These are phyloP conservation scores for Yarrowia phangngaensis DNA, from an alignment of 805 yeast species.

Conservation along the genomic window DNA sequence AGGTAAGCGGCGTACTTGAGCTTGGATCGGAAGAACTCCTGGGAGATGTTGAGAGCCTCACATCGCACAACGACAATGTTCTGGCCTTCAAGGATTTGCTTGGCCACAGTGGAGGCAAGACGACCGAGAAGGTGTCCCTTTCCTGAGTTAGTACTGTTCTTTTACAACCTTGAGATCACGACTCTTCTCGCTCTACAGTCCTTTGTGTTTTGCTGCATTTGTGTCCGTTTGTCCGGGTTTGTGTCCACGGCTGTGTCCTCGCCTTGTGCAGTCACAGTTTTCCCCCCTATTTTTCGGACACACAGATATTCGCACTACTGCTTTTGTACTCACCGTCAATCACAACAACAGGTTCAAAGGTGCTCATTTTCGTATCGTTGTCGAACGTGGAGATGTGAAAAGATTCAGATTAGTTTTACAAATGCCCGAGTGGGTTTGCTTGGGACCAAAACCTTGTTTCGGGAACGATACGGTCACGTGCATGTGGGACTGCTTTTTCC, in stretches of 20 bases:
- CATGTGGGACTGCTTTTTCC: conserved; percentile 26
- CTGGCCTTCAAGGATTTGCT: conserved; percentile 98
- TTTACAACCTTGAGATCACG: conserved; percentile 4
- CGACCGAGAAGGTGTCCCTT: conserved; percentile 99
- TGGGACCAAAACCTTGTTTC: conserved; percentile 26
- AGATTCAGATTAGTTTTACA: conserved; percentile 24
- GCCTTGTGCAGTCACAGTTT: background rate
- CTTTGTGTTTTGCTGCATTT: background rate
- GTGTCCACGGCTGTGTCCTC: background rate
- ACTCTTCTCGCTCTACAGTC: conserved; percentile 4
- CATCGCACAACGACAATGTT: conserved; percentile 95
- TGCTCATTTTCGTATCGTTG: conserved; percentile 52
- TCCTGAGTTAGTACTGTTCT: conserved; percentile 41
- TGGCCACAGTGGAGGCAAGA: conserved; percentile 97
- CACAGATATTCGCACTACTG: background rate
- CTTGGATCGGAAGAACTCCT: conserved; percentile 99
- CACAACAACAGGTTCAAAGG: conserved; percentile 94
- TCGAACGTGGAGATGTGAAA: conserved; percentile 23
- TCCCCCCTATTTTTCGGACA: background rate
- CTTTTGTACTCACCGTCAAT: conserved; percentile 72
- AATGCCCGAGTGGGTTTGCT: conserved; percentile 24
- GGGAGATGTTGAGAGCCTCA: conserved; percentile 96
- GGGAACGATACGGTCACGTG: conserved; percentile 26
- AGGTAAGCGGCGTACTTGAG: conserved; percentile 99
- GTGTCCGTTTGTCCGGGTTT: background rate